These are phyloP conservation scores for Saprolegnia diclina DNA, from an alignment of 352 stramenopile species.

Conservation along the genomic window DNA sequence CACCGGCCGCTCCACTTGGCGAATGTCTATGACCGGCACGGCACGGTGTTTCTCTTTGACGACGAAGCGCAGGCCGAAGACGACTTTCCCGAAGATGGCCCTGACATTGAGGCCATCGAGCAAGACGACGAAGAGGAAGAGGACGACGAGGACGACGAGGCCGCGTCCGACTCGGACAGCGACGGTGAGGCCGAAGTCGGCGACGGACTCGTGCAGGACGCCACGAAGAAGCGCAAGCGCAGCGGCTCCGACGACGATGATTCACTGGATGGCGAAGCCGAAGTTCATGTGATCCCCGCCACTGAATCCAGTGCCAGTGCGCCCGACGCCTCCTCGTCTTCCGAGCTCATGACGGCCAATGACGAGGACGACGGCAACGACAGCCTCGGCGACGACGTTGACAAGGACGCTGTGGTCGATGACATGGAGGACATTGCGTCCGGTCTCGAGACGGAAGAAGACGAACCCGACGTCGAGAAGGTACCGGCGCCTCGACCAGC, in stretches of 20 bases:
- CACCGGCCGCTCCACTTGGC: conserved; percentile 94
- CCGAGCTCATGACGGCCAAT: neutral
- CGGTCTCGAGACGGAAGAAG: conserved; percentile 29
- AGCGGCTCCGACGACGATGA: conserved; percentile 34
- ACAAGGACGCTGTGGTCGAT: conserved; percentile 31
- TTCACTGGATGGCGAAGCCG: conserved; percentile 28
- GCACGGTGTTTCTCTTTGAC: conserved; percentile 80
- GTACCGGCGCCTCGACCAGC: neutral
- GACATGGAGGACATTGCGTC: conserved; percentile 25
- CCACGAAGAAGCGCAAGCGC: conserved; percentile 39
- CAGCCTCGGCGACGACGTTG: conserved; percentile 20
- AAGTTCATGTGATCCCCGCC: conserved; percentile 23
- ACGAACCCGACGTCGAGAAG: conserved; percentile 23
- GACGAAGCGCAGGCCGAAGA: conserved; percentile 62
- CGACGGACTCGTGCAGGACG: conserved; percentile 26
- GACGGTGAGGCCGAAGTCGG: conserved; percentile 42
- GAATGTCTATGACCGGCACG: conserved; percentile 90
- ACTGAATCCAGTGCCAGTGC: conserved; percentile 22
- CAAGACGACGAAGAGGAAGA: conserved; percentile 63
- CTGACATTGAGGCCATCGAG: conserved; percentile 57
- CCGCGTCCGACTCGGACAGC: conserved; percentile 48
- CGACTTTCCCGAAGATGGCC: conserved; percentile 78
- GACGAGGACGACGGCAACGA: neutral
- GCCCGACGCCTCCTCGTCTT: neutral
- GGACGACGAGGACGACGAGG: conserved; percentile 50